Evolutionary conservation across 1,139 yeast species (phyloP), one percentile per base, ranked within the genome.

Genomic region (Debaryomyces psychrophilus): DNA sequence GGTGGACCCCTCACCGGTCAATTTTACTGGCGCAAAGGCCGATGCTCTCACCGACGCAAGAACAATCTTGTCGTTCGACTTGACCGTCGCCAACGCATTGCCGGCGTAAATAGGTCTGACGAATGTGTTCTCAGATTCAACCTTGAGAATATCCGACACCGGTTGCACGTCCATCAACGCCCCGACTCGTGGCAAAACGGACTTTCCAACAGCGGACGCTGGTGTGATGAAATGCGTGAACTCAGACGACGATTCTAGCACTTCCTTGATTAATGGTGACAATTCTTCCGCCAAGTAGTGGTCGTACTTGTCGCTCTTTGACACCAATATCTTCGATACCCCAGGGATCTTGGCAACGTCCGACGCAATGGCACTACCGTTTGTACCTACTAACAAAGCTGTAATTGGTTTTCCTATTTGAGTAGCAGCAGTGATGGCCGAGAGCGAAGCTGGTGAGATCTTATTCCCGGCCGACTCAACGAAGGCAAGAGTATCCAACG

Each of bases 61-160:
- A 46, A 88, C 77, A 53, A 81, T 71, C 8, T 76, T 64, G 59
- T 92, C 97, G 26, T 67, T 73, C 31, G 90, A 75, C 65, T 85
- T 81, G 48, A 93, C 90, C 5, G 97, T 90, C 34, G 90, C 82
- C 52, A 90, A 73, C 2, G 95, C 96, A 66, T 93, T 93, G 42
- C 99, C 99, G 28, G 99, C 99, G 63, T 90, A 93, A 43, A 93
- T 90, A 43, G 98, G 98, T 64, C 98, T 85, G 31, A 85, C 83
- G 68, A 93, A 93, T 5, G 96, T 88, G 51, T 79, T 79, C 23
- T 80, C 76, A 44, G 82, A 74, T 53, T 79, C 79, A 37, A 93
- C 85, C 60, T 81, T 81, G 54, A 79, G 79, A 49, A 93, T 78
- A 60, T 93, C 98, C 31, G 92, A 82, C 46, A 93, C 70, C 38